Evolutionary conservation across 2,329 filamentous ascomycete genomes (phyloP).

Genomic region (Fusarium mexicanum): DNA sequence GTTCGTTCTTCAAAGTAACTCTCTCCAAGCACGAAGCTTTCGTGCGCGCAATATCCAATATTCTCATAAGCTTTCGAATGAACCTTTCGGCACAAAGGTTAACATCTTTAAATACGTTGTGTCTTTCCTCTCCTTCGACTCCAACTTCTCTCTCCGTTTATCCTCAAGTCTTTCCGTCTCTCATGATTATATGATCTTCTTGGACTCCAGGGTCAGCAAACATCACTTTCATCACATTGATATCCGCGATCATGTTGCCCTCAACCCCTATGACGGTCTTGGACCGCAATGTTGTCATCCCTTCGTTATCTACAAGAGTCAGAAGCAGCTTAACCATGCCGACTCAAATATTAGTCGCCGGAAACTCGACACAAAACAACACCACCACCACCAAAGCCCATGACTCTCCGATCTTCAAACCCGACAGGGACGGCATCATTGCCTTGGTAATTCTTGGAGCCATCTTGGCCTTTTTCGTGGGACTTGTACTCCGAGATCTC

Average conservation of each 20-base stretch:
- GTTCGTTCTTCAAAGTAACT: neutral
- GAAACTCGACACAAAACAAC: neutral
- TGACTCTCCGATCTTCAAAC: neutral
- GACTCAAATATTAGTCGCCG: neutral
- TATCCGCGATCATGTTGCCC: neutral
- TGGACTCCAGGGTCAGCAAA: neutral
- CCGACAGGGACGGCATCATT: neutral
- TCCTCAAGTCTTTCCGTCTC: neutral
- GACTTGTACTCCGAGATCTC: conserved; percentile 23
- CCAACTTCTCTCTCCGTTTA: neutral
- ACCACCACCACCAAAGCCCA: neutral
- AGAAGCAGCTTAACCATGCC: neutral
- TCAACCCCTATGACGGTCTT: neutral
- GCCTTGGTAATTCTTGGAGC: conserved; percentile 10
- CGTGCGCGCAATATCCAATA: neutral
- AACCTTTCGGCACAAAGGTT: neutral
- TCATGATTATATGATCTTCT: neutral
- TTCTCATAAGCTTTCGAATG: neutral
- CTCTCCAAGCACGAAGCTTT: neutral
- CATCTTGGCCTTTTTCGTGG: conserved; percentile 9
- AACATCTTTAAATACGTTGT: neutral
- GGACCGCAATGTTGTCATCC: neutral
- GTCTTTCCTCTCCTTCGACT: no score
- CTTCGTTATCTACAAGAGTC: neutral
- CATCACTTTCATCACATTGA: neutral